Evolutionary conservation across 2,329 filamentous ascomycete species (phyloP), one percentile per base, ranked within the genome.

Genomic region (Cytospora piceae): DNA sequence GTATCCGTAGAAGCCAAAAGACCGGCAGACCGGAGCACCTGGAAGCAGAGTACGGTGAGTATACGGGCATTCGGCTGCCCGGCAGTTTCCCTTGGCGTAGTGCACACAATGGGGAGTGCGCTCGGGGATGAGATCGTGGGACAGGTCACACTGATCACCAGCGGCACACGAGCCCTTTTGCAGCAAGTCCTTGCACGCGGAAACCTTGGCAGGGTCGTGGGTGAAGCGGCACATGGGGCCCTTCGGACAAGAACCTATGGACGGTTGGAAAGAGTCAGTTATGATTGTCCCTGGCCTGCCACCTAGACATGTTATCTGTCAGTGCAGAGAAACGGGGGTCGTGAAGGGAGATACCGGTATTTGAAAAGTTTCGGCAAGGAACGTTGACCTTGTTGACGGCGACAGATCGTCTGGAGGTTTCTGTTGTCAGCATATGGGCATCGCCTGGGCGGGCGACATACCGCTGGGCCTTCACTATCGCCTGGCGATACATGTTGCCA

Each of bases 101-200:
- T 97, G 93, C 76, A 95, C 79, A 81, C 95, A 98, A 68, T 90
- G 87, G 65, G 95, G 94, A 63, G 91, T 91, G 78, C 94, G 91
- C 77, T 97, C 86, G 70, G 93, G 87, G 63, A 86, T 91, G 69
- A 92, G 82, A 57, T 95, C 89, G 84, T 98, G 95, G 69, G 94
- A 97, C 67, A 98, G 85, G 78, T 96, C 92, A 84, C 95, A 99
- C 73, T 84, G 84, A 74, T 90, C 86, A 78, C 93, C 93, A 76
- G 87, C 86, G 71, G 83, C 80, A 80, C 95, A 99, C 73, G 85
- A 83, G 74, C 91, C 90, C 74, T 90, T 93, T 73, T 89, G 88
- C 62, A 98, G 83, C 75, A 91, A 93, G 62, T 92, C 89, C 78
- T 92, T 95, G 87, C 95, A 99, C 64, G 95, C 88, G 64, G 94